phyloP scores from a whole-genome alignment of 495 filamentous ascomycete genomes.

The Podospora sp. region DNA sequence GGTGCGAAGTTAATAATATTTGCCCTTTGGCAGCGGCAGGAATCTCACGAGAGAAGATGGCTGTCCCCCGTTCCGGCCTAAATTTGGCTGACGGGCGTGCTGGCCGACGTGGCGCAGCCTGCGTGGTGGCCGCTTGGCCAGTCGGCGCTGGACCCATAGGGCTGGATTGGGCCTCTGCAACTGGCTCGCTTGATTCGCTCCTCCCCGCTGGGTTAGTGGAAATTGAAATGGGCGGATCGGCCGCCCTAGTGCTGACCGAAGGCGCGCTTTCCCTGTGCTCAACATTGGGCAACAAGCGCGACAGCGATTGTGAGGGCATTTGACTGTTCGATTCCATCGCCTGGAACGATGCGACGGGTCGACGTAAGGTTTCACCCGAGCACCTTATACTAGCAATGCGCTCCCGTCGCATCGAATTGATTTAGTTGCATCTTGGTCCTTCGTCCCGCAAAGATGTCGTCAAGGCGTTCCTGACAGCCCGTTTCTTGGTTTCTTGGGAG shows the following conservation, averaged over 20 bases:
- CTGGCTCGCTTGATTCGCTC: not conserved
- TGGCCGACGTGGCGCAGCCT: conserved; percentile 9
- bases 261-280: not conserved
- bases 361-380: not conserved
- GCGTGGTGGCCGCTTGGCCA: not conserved
- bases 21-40: not conserved
- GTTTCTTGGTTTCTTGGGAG: not conserved
- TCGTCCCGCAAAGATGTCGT: not conserved
- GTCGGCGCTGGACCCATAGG: not conserved
- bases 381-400: not conserved
- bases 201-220: not conserved
- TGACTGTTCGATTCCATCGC: not conserved
- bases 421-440: not conserved
- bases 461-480: not conserved
- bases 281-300: not conserved
- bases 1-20: not conserved
- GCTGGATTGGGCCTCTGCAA: not conserved
- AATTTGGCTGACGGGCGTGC: conserved; percentile 9
- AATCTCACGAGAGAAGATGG: not conserved
- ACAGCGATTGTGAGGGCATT: not conserved
- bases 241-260: conserved; percentile 8
- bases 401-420: not conserved
- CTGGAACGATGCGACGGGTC: not conserved
- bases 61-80: conserved; percentile 3
- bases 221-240: not conserved